These are phyloP conservation scores for Boeremia exigua DNA, from an alignment of 2,329 filamentous ascomycete species.

Conservation along the genomic window DNA sequence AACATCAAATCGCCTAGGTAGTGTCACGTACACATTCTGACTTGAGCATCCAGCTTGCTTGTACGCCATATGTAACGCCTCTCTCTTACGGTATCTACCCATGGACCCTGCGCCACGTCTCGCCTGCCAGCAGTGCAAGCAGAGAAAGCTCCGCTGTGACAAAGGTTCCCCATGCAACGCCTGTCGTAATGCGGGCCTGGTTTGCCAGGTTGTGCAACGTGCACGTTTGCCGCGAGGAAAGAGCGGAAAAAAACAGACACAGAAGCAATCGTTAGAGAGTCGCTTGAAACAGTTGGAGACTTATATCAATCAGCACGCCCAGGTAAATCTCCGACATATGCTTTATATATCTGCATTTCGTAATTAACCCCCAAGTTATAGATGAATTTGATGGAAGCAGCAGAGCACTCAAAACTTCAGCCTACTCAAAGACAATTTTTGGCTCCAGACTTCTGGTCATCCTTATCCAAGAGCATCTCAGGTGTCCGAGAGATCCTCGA, in stretches of 20 bases:
- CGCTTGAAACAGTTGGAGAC: conserved; percentile 2
- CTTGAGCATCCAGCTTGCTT: too few relatives aligned
- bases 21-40: too few relatives aligned
- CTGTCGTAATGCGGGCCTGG: conserved; percentile 8
- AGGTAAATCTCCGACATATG: neutral
- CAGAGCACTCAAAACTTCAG: neutral
- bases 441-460: conserved; percentile 18
- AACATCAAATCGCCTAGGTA: too few relatives aligned
- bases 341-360: too few relatives aligned
- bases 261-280: too few relatives aligned
- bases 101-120: conserved; percentile 13
- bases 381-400: too few relatives aligned
- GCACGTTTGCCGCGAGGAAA: conserved; percentile 19
- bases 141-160: conserved; percentile 19
- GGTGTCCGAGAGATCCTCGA: conserved; percentile 14
- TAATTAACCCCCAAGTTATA: too few relatives aligned
- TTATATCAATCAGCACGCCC: neutral
- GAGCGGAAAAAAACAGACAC: conserved; percentile 15
- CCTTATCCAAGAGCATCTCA: conserved; percentile 13
- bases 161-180: conserved; percentile 19
- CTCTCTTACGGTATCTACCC: too few relatives aligned
- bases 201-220: conserved; percentile 17
- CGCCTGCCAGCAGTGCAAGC: conserved; percentile 18
- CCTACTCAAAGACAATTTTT: conserved; percentile 1
- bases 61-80: too few relatives aligned